Conservation (phyloP, 23 red algal species). For the Gracilariopsis chorda region DNA sequence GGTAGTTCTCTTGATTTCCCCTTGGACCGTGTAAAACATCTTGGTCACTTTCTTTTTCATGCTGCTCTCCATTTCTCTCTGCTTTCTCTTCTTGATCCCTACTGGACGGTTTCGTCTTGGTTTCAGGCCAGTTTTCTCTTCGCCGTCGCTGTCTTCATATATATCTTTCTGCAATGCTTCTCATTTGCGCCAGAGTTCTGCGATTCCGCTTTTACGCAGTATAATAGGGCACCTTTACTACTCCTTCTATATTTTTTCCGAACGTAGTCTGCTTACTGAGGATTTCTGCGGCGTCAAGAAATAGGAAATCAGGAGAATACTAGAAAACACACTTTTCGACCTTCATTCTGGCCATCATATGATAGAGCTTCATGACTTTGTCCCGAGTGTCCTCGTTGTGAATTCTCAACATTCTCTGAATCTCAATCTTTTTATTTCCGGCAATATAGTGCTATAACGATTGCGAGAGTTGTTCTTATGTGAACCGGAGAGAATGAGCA, state of each 20-base stretch:
- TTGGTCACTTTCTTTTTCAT: background rate
- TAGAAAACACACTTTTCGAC: background rate
- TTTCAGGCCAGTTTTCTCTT: no score
- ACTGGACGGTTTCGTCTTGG: background rate
- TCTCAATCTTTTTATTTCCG: background rate
- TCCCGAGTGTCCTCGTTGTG: background rate
- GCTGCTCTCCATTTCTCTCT: background rate
- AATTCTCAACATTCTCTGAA: background rate
- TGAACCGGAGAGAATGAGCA: background rate
- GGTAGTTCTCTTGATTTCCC: background rate
- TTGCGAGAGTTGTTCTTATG: background rate
- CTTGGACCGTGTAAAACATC: background rate
- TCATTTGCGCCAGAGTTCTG: no score
- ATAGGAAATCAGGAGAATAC: background rate
- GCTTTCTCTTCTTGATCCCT: background rate
- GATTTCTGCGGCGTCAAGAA: slow-evolving; percentile 22
- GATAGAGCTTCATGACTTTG: background rate
- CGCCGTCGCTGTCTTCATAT: no score
- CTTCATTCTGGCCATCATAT: background rate
- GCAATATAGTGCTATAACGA: background rate
- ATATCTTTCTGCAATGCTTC: no score
- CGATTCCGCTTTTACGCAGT: no score
- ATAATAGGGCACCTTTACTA: no score
- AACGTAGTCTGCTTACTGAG: no score
- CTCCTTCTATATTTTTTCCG: no score